Evolutionary conservation across 345 rosid species (phyloP), one percentile per base, ranked within the genome.

Genomic region (Arabis alpina): DNA sequence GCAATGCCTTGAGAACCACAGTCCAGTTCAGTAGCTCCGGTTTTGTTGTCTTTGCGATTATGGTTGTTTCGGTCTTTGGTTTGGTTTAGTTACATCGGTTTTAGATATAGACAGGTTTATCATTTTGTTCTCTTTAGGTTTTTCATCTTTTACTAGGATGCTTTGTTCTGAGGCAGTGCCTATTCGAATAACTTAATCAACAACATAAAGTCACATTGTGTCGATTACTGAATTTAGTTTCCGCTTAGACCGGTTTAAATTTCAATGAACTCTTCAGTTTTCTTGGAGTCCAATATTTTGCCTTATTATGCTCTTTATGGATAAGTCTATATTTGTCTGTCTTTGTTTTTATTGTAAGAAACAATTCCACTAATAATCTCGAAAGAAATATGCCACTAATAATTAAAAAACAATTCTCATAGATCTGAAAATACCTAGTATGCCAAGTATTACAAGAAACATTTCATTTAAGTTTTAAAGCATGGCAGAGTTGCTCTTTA

Each of bases 61-160:
- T 76, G 2, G 51, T 19, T 76, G 37, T 76, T 56, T 76, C 67
- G 0, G 61, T 16, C 64, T 64, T 64, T 42, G 66, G 49, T 69
- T 42, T 70, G 49, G 50, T 15, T 63, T 76, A 70, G 66, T 63
- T 48, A 5, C n/a, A 8, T 25, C 12, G 2, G 28, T 27, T 59
- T 50, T 24, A 45, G 34, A 19, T 32, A 16, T 32, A 32, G 39
- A 13, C 39, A 10, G 30, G 56, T 72, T 62, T 44, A 72, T n/a
- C 24, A 32, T 42, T 51, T 19, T 51, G 52, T 47, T 47, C 16
- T 50, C 54, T 12, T 58, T 50, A 27, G 15, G 23, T 39, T 49
- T 40, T 44, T 15, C 24, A 6, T 23, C 11, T 30, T 24, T 15
- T 42, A 8, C 13, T 27, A 47, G 57, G 40, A 54, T 49, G 71